phyloP scores from a whole-genome alignment of 2,329 filamentous ascomycete genomes.

The Ilyonectria mors-panacis region DNA sequence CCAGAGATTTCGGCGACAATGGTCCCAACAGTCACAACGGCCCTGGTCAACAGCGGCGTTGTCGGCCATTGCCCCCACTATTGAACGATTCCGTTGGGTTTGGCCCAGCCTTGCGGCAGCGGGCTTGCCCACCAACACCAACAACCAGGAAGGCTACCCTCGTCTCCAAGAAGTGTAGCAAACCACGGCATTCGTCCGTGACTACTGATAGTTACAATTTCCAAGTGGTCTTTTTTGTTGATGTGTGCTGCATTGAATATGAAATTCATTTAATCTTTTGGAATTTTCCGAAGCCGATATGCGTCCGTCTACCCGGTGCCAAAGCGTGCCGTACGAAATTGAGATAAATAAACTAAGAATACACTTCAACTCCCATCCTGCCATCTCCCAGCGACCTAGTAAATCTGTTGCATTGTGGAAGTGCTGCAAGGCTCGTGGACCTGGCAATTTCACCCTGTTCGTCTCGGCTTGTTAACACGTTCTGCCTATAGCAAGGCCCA shows the following conservation, averaged over 20 bases:
- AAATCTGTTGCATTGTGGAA: background rate
- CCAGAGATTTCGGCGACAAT: background rate
- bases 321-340: background rate
- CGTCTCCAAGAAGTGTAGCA: background rate
- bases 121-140: background rate
- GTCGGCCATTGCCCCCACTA: background rate
- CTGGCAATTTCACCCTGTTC: background rate
- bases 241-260: background rate
- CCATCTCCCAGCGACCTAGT: background rate
- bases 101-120: background rate
- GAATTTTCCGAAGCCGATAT: background rate
- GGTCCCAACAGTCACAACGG: background rate
- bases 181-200: no score
- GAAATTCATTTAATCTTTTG: constrained; percentile 9
- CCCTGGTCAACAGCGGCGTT: background rate
- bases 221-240: background rate
- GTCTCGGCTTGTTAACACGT: background rate
- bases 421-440: background rate
- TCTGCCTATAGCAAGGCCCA: background rate
- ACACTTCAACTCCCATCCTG: background rate
- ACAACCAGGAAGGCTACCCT: background rate
- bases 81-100: background rate
- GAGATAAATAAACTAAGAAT: background rate
- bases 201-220: no score
- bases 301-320: background rate